Conservation (phyloP, 2,329 filamentous ascomycete species). For the Arthrobotrys musiformis region DNA sequence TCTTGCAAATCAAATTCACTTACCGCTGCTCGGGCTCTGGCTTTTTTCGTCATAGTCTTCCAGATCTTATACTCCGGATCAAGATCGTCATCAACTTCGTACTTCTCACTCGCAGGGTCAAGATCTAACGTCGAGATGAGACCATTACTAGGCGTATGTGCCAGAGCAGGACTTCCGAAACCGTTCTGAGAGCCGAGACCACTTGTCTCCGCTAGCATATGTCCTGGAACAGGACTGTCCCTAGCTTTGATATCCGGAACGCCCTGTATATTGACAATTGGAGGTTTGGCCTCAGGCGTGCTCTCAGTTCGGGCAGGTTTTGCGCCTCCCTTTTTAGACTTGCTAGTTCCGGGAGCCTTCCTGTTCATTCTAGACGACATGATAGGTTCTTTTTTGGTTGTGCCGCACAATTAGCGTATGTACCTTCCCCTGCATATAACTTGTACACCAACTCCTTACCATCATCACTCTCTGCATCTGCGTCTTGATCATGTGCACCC, state of each 20-base stretch:
- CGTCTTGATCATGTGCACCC: slow-evolving; percentile 59
- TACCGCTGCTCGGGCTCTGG: slow-evolving; percentile 71
- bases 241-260: slow-evolving; percentile 65
- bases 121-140: slow-evolving; percentile 75
- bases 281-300: slow-evolving; percentile 79
- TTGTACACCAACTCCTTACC: slow-evolving; percentile 47
- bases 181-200: slow-evolving; percentile 72
- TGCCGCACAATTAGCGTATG: slow-evolving; percentile 48
- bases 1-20: slow-evolving; percentile 36
- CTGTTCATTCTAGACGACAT: slow-evolving; percentile 90
- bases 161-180: slow-evolving; percentile 81
- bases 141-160: slow-evolving; percentile 72
- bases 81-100: slow-evolving; percentile 83
- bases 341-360: slow-evolving; percentile 82
- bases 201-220: slow-evolving; percentile 68
- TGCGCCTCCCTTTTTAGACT: slow-evolving; percentile 76
- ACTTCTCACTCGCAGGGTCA: slow-evolving; percentile 71
- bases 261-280: slow-evolving; percentile 70
- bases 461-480: slow-evolving; percentile 60
- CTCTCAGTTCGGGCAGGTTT: slow-evolving; percentile 81
- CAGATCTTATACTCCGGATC: slow-evolving; percentile 87
- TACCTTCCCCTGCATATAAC: not conserved
- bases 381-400: slow-evolving; percentile 80
- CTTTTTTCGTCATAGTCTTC: slow-evolving; percentile 99
- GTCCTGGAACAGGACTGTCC: slow-evolving; percentile 49